Base-by-base conservation (phyloP, 257 asterid genomes). In the Penstemon davidsonii region DNA sequence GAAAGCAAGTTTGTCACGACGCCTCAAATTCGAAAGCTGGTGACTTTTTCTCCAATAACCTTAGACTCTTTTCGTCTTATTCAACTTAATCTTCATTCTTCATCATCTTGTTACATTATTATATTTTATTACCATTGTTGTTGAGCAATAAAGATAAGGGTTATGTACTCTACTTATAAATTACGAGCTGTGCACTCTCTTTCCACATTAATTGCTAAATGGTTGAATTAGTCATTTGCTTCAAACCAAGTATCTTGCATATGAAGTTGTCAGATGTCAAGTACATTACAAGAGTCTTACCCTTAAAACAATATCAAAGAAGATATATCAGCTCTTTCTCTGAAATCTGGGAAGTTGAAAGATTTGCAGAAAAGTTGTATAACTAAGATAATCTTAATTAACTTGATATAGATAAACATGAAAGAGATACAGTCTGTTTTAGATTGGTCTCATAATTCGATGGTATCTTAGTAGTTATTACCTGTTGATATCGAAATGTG, bases 1-100 rank as follows among this genome's bases (percentile, higher is more conserved):
- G 73, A 72, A 76, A 78, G 71, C 78, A 82, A 85, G 61, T 68
- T 81, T 68, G 76, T 76, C 70, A 56, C 89, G 18, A 79, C 86
- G 36, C 68, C 82, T 72, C 88, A 85, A 57, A 85, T 87, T 65
- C 87, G 81, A 51, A 71, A 62, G 71, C 83, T 80, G 89, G 95
- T 85, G 80, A 73, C 58, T 42, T 80, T 62, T 57, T 71, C 73
- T 62, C 75, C 68, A 12, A 38, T 67, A 58, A 7, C 62, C 62
- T 55, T 38, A 52, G 66, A 40, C 57, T 55, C 49, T 66, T 64
- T 69, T 56, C 45, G 44, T 62, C 61, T 8, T 62, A 65, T 78
- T 47, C 45, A 57, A 40, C n/a, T 67, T 52, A 54, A 60, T 37
- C 9, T 54, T 57, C 37, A 5, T 75, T 55, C 43, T 25, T 40